Percentiles rank a stretch among this genome's conserved stretches.
phyloP scores from a whole-genome alignment of 2,329 filamentous ascomycete species.

The Fusarium camptoceras region DNA sequence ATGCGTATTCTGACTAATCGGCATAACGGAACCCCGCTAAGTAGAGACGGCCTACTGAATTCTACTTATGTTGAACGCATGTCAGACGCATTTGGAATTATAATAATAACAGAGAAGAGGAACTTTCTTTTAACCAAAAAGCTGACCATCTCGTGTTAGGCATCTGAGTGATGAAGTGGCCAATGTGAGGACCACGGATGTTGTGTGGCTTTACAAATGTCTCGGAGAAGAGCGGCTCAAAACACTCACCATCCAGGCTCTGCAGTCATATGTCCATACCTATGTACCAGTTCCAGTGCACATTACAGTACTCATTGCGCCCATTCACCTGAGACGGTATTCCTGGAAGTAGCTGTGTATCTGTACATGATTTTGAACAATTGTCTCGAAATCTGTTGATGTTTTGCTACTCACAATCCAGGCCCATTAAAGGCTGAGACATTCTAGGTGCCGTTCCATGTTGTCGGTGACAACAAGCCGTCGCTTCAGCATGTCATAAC shows the following conservation, averaged over 20 bases:
- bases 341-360: background rate
- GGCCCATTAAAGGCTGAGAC: conserved; percentile 35
- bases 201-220: background rate
- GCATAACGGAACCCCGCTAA: conserved; percentile 6
- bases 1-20: conserved; percentile 2
- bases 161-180: background rate
- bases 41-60: conserved; percentile 2
- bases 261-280: too few species aligned
- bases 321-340: background rate
- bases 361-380: background rate
- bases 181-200: background rate
- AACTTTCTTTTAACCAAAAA: background rate
- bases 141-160: background rate
- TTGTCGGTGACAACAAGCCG: conserved; percentile 37
- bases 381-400: background rate
- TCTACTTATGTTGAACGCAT: background rate
- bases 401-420: background rate
- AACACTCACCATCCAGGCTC: background rate
- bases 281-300: background rate
- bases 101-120: background rate
- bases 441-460: conserved; percentile 42
- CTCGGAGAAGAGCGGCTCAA: background rate
- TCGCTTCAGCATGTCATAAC: conserved; percentile 41
- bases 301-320: background rate
- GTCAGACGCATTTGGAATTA: background rate